Percentiles rank a stretch among this genome's conserved stretches.
These are phyloP conservation scores for Cafeteria roenbergensis DNA, from an alignment of 108 stramenopile species.

Conservation along the genomic window DNA sequence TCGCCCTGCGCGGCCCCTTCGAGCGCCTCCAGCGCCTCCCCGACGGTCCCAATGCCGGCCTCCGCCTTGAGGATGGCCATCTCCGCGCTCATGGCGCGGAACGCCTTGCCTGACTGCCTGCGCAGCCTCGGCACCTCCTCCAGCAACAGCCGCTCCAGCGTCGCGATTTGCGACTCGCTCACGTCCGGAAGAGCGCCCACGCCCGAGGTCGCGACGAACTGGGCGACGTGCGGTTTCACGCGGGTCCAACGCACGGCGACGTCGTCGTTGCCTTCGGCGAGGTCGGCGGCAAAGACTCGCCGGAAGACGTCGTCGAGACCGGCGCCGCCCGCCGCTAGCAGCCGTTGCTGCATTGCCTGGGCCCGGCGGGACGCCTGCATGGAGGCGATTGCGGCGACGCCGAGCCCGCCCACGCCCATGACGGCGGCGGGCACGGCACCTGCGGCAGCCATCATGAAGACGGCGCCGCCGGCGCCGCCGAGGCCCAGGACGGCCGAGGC, in stretches of 20 bases:
- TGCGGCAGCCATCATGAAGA: background rate
- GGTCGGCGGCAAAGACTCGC: background rate
- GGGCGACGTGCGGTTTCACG: conserved; percentile 18
- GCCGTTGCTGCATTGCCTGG: background rate
- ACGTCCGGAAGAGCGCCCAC: background rate
- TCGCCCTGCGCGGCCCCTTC: too few relatives aligned
- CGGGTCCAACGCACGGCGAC: conserved; percentile 12
- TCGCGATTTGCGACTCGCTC: background rate
- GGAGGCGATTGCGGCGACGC: background rate
- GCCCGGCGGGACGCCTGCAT: background rate
- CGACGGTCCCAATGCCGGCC: too few relatives aligned
- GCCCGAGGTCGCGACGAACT: background rate
- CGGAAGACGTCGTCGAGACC: conserved; percentile 20
- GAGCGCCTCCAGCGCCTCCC: too few relatives aligned
- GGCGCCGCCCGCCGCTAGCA: background rate
- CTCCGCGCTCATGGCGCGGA: too few relatives aligned
- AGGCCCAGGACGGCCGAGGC: background rate
- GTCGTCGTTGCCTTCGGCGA: conserved; percentile 22
- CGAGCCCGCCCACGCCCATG: background rate
- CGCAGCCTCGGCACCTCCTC: conserved; percentile 19
- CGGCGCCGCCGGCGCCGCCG: background rate
- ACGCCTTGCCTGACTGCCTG: too few relatives aligned
- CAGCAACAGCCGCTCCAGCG: conserved; percentile 6
- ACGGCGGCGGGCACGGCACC: background rate
- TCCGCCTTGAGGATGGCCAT: too few relatives aligned